Conservation (phyloP, 176 grass and related monocot genomes). For the Neostapfia colusana region DNA sequence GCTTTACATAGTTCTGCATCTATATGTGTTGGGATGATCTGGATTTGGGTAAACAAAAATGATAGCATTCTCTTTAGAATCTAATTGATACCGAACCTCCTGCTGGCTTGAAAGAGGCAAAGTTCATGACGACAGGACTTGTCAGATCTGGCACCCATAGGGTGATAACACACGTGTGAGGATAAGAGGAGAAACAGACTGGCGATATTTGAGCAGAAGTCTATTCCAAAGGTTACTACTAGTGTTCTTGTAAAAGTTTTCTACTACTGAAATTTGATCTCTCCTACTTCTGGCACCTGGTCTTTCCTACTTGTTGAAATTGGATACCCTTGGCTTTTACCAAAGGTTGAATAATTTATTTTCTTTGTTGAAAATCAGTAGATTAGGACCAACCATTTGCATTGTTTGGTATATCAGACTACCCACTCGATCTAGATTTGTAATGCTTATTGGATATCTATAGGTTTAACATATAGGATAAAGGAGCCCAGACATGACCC, state of each 20-base stretch:
- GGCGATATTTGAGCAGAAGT: not conserved
- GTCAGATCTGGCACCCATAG: not conserved
- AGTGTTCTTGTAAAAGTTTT: not conserved
- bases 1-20: not conserved
- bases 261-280: not conserved
- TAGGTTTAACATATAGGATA: not conserved
- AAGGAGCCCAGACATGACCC: not conserved
- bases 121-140: slow-evolving; percentile 6
- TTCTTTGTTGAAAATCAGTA: not conserved
- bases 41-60: slow-evolving; percentile 26
- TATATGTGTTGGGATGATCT: not conserved
- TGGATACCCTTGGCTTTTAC: not conserved
- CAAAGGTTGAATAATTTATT: not conserved
- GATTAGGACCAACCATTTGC: not conserved
- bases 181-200: not conserved
- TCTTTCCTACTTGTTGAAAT: not conserved
- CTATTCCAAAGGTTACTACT: not conserved
- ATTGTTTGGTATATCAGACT: not conserved
- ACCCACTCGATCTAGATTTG: slow-evolving; percentile 1
- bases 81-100: slow-evolving; percentile 24
- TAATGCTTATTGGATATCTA: not conserved
- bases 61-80: slow-evolving; percentile 28
- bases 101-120: slow-evolving; percentile 17
- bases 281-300: not conserved
- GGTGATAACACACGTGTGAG: not conserved